A percentile compares a stretch with the other conserved stretches of the same genome.
These are phyloP conservation scores for Oenanthe javanica DNA, from an alignment of 140 eudicot species.

Conservation along the genomic window DNA sequence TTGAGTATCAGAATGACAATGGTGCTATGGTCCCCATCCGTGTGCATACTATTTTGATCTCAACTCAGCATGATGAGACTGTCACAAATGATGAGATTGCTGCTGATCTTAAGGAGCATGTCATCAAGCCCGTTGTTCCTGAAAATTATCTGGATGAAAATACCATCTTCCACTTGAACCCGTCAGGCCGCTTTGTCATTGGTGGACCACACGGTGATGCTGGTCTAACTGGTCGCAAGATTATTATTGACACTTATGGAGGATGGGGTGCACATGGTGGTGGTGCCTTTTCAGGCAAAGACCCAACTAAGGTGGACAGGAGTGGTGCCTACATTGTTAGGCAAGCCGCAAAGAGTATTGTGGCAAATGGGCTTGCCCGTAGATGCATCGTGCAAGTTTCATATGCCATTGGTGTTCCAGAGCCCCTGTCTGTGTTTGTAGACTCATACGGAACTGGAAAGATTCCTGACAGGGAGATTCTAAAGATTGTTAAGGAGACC, in stretches of 20 bases:
- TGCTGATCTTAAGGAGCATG: conserved; percentile 6
- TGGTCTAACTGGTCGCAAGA: conserved; percentile 10
- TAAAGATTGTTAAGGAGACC: conserved; percentile 5
- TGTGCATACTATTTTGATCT: conserved; percentile 5
- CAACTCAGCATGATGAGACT: conserved; percentile 4
- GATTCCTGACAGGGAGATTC: conserved; percentile 4
- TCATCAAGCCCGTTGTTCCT: conserved; percentile 8
- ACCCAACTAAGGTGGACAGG: conserved; percentile 8
- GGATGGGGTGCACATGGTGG: conserved; percentile 12
- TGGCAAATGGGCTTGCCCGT: not conserved
- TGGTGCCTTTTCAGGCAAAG: conserved; percentile 8
- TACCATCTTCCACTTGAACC: conserved; percentile 6
- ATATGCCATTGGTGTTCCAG: conserved; percentile 2
- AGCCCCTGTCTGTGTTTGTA: conserved; percentile 2
- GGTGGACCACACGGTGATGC: conserved; percentile 10
- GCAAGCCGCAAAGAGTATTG: conserved; percentile 6
- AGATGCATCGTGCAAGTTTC: conserved; percentile 6
- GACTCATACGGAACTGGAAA: conserved; percentile 5
- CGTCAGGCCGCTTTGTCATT: conserved; percentile 6
- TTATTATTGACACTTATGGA: conserved; percentile 5
- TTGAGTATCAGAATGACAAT: conserved; percentile 9
- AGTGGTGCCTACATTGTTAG: conserved; percentile 10
- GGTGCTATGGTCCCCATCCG: conserved; percentile 11
- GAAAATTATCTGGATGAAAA: conserved; percentile 8
- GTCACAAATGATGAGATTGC: conserved; percentile 9